Conservation (phyloP, 352 stramenopile genomes). For the Peronosclerospora sorghi region DNA sequence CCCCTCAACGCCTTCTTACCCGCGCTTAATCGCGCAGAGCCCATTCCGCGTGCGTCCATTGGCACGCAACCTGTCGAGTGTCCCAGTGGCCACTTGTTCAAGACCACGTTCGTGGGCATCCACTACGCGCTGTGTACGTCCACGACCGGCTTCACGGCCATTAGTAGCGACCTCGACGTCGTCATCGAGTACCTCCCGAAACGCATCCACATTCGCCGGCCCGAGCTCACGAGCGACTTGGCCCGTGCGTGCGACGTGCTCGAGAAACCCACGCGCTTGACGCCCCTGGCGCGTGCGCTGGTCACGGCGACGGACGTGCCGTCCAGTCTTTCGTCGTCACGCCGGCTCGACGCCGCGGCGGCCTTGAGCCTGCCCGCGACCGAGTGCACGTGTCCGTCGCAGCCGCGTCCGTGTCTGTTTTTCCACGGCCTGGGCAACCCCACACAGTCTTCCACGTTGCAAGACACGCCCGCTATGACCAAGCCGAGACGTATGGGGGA, state of each 20-base stretch:
- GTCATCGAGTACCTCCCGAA: slow-evolving; percentile 13
- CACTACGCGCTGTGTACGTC: slow-evolving; percentile 22
- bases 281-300: slow-evolving; percentile 10
- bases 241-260: slow-evolving; percentile 4
- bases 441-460: slow-evolving; percentile 2
- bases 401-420: slow-evolving; percentile 19
- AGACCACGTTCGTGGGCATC: slow-evolving; percentile 17
- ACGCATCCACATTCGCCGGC: not conserved
- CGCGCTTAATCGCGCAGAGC: slow-evolving; percentile 9
- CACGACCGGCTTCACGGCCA: slow-evolving; percentile 16
- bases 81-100: slow-evolving; percentile 18
- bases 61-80: slow-evolving; percentile 13
- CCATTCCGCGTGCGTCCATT: slow-evolving; percentile 13
- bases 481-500: slow-evolving; percentile 7
- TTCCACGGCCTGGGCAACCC: slow-evolving; percentile 15
- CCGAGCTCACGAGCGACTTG: slow-evolving; percentile 2
- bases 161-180: slow-evolving; percentile 26
- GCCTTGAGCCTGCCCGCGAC: slow-evolving; percentile 5
- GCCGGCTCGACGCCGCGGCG: slow-evolving; percentile 4
- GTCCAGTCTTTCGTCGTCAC: slow-evolving; percentile 2
- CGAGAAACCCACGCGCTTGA: slow-evolving; percentile 4
- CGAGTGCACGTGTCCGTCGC: slow-evolving; percentile 3
- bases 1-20: slow-evolving; percentile 19
- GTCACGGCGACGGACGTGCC: slow-evolving; percentile 3
- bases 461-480: slow-evolving; percentile 8